Evolutionary conservation across 2,329 filamentous ascomycete species (phyloP), one percentile per base, ranked within the genome.

Genomic region (Xylariales sp.): DNA sequence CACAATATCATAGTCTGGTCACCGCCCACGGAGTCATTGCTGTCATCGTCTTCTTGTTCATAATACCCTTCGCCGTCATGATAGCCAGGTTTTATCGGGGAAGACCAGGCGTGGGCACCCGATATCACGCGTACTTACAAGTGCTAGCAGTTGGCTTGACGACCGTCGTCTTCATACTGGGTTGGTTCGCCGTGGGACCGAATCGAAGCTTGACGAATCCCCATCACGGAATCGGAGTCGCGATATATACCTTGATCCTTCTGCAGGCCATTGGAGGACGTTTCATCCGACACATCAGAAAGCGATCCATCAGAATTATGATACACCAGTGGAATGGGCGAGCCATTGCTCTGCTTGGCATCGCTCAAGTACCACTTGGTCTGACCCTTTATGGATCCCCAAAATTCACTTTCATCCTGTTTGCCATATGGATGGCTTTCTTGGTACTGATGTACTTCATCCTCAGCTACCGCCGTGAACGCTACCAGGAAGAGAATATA

Each of bases 361-460:
- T 97, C 50, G 76, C 83, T 3, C 93, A 98, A 59, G 80, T 98
- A 9, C 86, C 93, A 0, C 73, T 98, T 1, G 93, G 93, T 0
- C 71, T 98, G 34, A 90, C 90, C 0, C 72, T 98, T 1, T 98
- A 96, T 56, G 93, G 93, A 5, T 95, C 90, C 21, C 91, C 93
- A 4, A 80, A 84, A 55, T 78, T 76, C 27, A 74, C 90, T 3
- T 98, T 97, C 60, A 81, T 98, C 39, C 70, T 97, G 3, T 98
- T 86, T 56, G 76, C 90, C 0, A 48, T 97, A 1, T 91, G 84
- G 71, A 84, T 85, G 60, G 78, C 80, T 20, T 72, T 86, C 14
- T 67, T 96, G 24, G 51, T 96, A 12, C 55, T 89, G 2, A 49
- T 80, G 11, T 96, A 89, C 63, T 94, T 97, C 54, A 70, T 91